A percentile compares a stretch with the other conserved stretches of the same genome.
phyloP scores from a whole-genome alignment of 2,329 filamentous ascomycete species.

The Stromatinia cepivora region DNA sequence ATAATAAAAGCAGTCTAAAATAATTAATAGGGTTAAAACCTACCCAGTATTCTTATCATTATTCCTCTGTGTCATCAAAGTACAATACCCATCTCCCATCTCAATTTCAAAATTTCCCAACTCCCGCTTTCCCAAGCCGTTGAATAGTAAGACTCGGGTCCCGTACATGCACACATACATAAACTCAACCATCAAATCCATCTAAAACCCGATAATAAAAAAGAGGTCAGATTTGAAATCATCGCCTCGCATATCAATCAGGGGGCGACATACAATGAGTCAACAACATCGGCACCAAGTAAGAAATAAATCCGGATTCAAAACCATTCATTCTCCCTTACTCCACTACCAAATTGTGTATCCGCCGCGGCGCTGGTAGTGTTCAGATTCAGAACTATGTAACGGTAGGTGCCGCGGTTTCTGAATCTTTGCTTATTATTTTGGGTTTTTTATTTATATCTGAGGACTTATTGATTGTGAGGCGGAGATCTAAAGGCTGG shows the following conservation, averaged over 20 bases:
- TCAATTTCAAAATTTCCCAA: neutral
- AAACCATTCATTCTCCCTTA: neutral
- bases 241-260: neutral
- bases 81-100: neutral
- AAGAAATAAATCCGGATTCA: neutral
- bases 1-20: too few species aligned
- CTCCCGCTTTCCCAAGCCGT: neutral
- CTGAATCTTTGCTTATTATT: neutral
- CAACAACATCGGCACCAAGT: neutral
- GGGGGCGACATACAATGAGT: neutral
- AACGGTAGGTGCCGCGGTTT: neutral
- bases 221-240: neutral
- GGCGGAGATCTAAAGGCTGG: neutral
- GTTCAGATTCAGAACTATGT: neutral
- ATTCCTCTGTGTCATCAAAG: neutral
- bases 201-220: neutral
- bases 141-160: neutral
- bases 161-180: neutral
- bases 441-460: neutral
- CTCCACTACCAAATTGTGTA: conserved; percentile 1
- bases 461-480: neutral
- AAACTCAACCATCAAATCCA: neutral
- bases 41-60: neutral
- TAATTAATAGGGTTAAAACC: conserved; percentile 1
- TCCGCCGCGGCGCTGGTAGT: neutral